Evolutionary conservation across 495 filamentous ascomycete genomes (phyloP).

Genomic region (Pyrenula aspistea): DNA sequence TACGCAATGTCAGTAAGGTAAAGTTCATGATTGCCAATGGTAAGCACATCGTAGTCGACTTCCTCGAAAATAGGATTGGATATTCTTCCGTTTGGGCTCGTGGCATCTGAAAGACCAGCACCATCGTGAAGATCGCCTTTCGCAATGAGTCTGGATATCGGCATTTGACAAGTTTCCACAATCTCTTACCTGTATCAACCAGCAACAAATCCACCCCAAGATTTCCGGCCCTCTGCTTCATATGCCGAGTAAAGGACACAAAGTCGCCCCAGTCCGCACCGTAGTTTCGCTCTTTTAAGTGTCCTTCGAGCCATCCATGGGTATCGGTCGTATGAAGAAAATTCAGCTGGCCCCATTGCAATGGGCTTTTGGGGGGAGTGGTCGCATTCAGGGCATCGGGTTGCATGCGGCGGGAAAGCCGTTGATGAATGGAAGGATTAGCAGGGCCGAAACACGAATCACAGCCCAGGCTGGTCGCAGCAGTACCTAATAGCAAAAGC

Average conservation of each 20-base stretch:
- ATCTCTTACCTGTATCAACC: conserved; percentile 22
- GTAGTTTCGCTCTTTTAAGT: conserved; percentile 30
- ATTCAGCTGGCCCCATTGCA: conserved; percentile 34
- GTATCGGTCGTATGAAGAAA: conserved; percentile 33
- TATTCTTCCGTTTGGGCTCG: conserved; percentile 21
- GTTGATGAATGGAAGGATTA: conserved; percentile 21
- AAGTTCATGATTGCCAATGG: conserved; percentile 29
- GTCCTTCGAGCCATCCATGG: conserved; percentile 35
- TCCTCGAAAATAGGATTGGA: conserved; percentile 28
- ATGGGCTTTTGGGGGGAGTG: conserved; percentile 17
- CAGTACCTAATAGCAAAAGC: neutral
- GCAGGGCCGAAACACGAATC: conserved; percentile 18
- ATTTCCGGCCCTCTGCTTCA: conserved; percentile 21
- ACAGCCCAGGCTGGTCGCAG: conserved; percentile 11
- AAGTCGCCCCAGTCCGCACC: conserved; percentile 31
- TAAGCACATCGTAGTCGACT: conserved; percentile 28
- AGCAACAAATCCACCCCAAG: conserved; percentile 24
- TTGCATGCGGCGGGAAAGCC: conserved; percentile 32
- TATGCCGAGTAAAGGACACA: conserved; percentile 21
- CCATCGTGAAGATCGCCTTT: conserved; percentile 29
- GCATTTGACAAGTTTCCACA: neutral
- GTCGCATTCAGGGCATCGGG: conserved; percentile 30
- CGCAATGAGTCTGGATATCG: neutral
- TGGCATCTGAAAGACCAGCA: conserved; percentile 25
- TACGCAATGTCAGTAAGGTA: conserved; percentile 20